Percentiles rank a stretch among this genome's conserved stretches.
Evolutionary conservation across 2,329 filamentous ascomycete species (phyloP).

Genomic region (Exophiala dermatitidis): DNA sequence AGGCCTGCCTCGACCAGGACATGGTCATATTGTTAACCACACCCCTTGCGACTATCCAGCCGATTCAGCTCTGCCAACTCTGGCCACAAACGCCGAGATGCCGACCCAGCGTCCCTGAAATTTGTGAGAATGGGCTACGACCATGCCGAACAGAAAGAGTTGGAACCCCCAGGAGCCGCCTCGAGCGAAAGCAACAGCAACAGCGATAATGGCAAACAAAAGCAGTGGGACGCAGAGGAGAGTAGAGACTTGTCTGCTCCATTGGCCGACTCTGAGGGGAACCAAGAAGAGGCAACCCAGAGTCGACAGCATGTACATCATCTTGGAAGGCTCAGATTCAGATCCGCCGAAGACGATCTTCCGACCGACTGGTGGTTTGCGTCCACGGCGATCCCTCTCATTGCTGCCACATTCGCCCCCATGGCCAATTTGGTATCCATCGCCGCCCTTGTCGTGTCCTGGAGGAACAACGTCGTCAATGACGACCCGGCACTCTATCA

Average conservation of each 20-base stretch:
- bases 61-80: not conserved
- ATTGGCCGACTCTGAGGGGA: constrained; percentile 10
- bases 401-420: constrained; percentile 77
- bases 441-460: constrained; percentile 72
- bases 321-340: constrained; percentile 30
- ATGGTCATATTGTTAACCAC: no score
- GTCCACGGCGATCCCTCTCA: constrained; percentile 58
- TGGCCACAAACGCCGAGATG: constrained; percentile 1
- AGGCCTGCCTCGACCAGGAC: no score
- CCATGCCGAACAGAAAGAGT: constrained; percentile 17
- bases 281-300: constrained; percentile 5
- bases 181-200: constrained; percentile 8
- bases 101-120: constrained; percentile 4
- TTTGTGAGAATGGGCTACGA: constrained; percentile 19
- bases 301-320: constrained; percentile 9
- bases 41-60: not conserved
- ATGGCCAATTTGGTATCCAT: constrained; percentile 84
- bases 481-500: constrained; percentile 43
- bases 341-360: constrained; percentile 39
- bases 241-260: constrained; percentile 4
- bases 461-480: constrained; percentile 52
- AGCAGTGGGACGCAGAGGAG: constrained; percentile 10
- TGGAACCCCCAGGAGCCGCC: constrained; percentile 9
- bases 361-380: constrained; percentile 45
- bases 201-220: constrained; percentile 8